phyloP scores from a whole-genome alignment of 768 basidiomycete species.

The Lentinus brumalis region DNA sequence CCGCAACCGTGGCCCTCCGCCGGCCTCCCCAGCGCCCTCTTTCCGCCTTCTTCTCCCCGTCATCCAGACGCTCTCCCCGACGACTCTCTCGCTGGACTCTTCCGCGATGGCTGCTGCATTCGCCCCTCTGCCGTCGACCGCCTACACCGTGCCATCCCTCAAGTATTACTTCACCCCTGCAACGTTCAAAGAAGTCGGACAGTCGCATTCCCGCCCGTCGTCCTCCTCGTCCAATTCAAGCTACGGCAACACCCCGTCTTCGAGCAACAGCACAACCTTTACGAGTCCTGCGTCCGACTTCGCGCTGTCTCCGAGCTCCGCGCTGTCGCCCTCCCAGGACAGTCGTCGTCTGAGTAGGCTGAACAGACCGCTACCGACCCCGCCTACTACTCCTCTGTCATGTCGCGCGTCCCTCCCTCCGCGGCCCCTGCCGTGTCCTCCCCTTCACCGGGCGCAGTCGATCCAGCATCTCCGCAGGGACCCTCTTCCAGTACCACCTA shows the following conservation, averaged over 20 bases:
- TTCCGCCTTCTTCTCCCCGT: background rate
- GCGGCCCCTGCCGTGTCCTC: slow-evolving; percentile 12
- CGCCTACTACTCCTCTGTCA: background rate
- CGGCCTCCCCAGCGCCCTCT: background rate
- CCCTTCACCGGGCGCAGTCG: background rate
- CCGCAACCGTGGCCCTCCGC: background rate
- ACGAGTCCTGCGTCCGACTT: background rate
- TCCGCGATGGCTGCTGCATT: background rate
- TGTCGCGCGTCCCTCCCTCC: background rate
- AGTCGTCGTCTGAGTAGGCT: background rate
- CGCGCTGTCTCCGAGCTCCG: background rate
- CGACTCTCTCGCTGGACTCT: background rate
- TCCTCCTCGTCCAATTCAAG: slow-evolving; percentile 12
- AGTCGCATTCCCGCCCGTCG: slow-evolving; percentile 7
- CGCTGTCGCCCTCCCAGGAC: background rate
- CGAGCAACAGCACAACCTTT: slow-evolving; percentile 1
- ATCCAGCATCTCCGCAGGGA: background rate
- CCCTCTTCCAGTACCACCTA: slow-evolving; percentile 5
- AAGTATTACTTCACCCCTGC: slow-evolving; percentile 8
- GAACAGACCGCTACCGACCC: background rate
- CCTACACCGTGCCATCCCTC: background rate
- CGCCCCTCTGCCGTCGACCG: background rate
- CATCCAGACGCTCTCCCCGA: background rate
- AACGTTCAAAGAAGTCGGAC: background rate
- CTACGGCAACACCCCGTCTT: background rate